These are phyloP conservation scores for Rhizopogon parksii DNA, from an alignment of 1,284 basidiomycete species.

Conservation along the genomic window DNA sequence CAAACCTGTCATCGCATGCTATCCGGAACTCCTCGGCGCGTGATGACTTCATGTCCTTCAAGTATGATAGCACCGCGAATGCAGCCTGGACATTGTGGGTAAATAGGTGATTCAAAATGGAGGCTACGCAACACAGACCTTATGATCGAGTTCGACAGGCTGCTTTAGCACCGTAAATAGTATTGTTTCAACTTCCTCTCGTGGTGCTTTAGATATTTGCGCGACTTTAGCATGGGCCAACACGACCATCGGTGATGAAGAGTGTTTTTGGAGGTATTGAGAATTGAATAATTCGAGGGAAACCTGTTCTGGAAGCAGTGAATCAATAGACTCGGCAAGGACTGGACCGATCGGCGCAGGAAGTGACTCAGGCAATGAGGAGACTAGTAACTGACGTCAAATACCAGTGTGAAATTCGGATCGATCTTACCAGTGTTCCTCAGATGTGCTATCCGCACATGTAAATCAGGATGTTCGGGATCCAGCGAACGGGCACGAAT, in stretches of 20 bases:
- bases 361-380: constrained; percentile 34
- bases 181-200: constrained; percentile 53
- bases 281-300: constrained; percentile 65
- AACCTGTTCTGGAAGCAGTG: constrained; percentile 51
- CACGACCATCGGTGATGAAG: constrained; percentile 43
- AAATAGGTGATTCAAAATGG: not conserved
- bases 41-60: constrained; percentile 43
- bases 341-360: constrained; percentile 37
- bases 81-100: constrained; percentile 35
- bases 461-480: constrained; percentile 58
- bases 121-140: constrained; percentile 32
- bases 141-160: constrained; percentile 40
- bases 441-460: constrained; percentile 66
- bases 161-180: constrained; percentile 46
- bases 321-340: constrained; percentile 39
- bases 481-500: constrained; percentile 52
- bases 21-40: constrained; percentile 53
- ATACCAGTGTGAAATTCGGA: not conserved
- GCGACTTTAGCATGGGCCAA: constrained; percentile 57
- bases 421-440: constrained; percentile 41
- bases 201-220: constrained; percentile 38
- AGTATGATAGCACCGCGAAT: constrained; percentile 38
- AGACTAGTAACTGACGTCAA: constrained; percentile 27
- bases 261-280: constrained; percentile 64
- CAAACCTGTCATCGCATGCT: constrained; percentile 46